Evolutionary conservation across 306 rosid genomes (phyloP), one percentile per base, ranked within the genome.

Genomic region (Sphenostylis stenocarpa): DNA sequence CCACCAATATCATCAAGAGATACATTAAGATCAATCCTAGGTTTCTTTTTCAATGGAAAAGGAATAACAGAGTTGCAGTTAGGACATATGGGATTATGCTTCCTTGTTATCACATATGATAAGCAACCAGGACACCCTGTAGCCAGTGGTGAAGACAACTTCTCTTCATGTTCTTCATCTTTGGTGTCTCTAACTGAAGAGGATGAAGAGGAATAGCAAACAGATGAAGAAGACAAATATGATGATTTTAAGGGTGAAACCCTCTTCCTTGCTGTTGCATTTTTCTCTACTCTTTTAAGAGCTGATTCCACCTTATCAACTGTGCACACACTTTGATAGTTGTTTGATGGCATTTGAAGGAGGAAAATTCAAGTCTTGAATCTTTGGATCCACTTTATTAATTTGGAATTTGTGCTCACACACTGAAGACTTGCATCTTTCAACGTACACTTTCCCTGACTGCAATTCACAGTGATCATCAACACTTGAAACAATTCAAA

Each of bases 291-390:
- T 78, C 97, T 86, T 73, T 87, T 90, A 0, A 92, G 85, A 29
- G 97, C 96, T 7, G 87, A 87, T 77, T 90, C 90, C 84, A 90
- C 97, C 63, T 87, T 92, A 74, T 90, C 96, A 51, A 92, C 85
- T n/a, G 96, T 90, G 80, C 96, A 92, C 0, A 92, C 90, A 24
- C 96, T 88, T 31, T 87, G 85, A 65, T 90, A 88, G 58, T 74
- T 90, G 71, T 72, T 81, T 9, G 90, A 70, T 12, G 88, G 52
- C 1, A 76, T 58, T 0, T 88, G 91, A 75, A 0, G 96, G 82
- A 0, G 90, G 88, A 49, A 87, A 82, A 49, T 92, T 88, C 3
- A 92, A 77, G 81, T 87, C 93, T 72, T 92, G 86, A 67, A 83
- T 73, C 41, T 73, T 84, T 71, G 93, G 67, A 61, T 68, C 77